Percentiles rank a stretch among this genome's conserved stretches.
Conservation (phyloP, 1,139 yeast genomes). For the Saccharomyces hybrid region DNA sequence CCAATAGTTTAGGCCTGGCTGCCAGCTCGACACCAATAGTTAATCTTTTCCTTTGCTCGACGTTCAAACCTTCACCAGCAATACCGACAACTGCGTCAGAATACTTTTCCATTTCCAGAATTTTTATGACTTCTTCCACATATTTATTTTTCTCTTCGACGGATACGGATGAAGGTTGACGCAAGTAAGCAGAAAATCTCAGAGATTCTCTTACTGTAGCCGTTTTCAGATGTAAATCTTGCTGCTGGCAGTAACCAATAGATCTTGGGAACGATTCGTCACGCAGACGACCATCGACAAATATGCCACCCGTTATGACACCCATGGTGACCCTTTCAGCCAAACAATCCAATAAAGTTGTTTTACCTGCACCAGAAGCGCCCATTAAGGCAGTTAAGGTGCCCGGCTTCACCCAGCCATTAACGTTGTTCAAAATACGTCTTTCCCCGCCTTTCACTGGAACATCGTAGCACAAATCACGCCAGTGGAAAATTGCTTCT, state of each 20-base stretch:
- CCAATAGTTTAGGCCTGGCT: slow-evolving; percentile 73
- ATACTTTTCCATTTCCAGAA: slow-evolving; percentile 64
- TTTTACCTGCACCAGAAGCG: slow-evolving; percentile 84
- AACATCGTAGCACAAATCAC: slow-evolving; percentile 66
- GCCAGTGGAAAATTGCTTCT: slow-evolving; percentile 67
- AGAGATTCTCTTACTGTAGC: slow-evolving; percentile 77
- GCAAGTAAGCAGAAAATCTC: slow-evolving; percentile 60
- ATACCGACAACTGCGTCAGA: slow-evolving; percentile 82
- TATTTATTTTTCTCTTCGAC: slow-evolving; percentile 56
- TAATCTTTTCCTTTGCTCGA: slow-evolving; percentile 78
- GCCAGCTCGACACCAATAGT: slow-evolving; percentile 84
- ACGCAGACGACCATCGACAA: slow-evolving; percentile 63
- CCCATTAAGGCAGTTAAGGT: slow-evolving; percentile 78
- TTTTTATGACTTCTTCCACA: slow-evolving; percentile 61
- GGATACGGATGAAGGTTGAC: slow-evolving; percentile 59
- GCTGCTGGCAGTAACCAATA: slow-evolving; percentile 80
- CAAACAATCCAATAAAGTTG: slow-evolving; percentile 65
- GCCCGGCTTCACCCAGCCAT: slow-evolving; percentile 81
- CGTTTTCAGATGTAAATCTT: slow-evolving; percentile 66
- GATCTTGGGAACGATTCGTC: slow-evolving; percentile 72
- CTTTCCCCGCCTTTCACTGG: slow-evolving; percentile 58
- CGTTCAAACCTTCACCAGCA: slow-evolving; percentile 75
- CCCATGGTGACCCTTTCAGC: slow-evolving; percentile 77
- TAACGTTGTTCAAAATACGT: slow-evolving; percentile 58
- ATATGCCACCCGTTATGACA: slow-evolving; percentile 66